Base-by-base conservation (phyloP, 2,329 filamentous ascomycete species). In the Nothophoma quercina region DNA sequence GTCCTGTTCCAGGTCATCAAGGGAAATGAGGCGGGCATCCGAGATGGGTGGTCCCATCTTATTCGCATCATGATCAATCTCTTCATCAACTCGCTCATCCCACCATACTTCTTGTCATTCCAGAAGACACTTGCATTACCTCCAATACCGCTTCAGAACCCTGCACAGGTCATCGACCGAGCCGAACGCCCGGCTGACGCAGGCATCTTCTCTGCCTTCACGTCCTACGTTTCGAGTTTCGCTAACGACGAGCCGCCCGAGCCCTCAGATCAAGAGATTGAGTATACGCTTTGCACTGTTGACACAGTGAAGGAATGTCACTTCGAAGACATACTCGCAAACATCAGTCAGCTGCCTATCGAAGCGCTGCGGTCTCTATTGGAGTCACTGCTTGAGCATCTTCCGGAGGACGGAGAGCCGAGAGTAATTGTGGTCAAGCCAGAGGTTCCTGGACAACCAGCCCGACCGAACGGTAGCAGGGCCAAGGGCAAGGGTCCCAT, bases 141-240 rank as follows among this genome's bases (percentile, higher is more conserved):
- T 1, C 81, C 89, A 2, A 98, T 99, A 64, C 93, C 95, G 3
- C 80, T 98, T 39, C 93, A 97, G 67, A 91, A 86, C 10, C 93
- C 95, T 1, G 95, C 91, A 8, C 93, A 97, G 69, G 85, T 98
- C 40, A 93, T 99, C 60, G 95, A 98, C 71, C 87, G 93, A 50
- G 92, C 88, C 50, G 83, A 89, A 33, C 89, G 91, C 59, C 81
- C 87, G 26, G 85, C 82, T 51, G 95, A 99, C 22, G 87, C 87
- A 2, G 92, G 95, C 5, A 84, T 99, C 41, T 92, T 99, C 71
- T 96, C 93, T 4, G 92, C 93, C 1, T 91, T 99, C 66, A 96
- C 93, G 0, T 96, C 90, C 5, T 99, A 98, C 68, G 92, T 99
- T 25, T 96, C 93, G n/a, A 98, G 93, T 73, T 98, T 99, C 72